A percentile compares a stretch with the other conserved stretches of the same genome.
Evolutionary conservation across 345 rosid species (phyloP).

Genomic region (Populus pruinosa): DNA sequence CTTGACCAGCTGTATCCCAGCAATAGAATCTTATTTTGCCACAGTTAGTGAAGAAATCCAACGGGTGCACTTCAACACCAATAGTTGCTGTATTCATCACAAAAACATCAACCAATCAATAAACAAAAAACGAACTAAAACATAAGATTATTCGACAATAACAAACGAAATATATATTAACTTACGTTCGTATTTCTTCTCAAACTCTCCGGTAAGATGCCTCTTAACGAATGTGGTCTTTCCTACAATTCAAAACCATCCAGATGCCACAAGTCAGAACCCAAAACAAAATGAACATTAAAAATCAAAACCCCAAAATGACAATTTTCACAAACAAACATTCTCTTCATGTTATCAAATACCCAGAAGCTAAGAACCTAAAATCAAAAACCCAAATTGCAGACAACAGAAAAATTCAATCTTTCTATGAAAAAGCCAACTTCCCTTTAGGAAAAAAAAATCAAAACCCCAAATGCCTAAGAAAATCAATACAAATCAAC

Average conservation of each 20-base stretch:
- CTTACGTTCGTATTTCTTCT: conserved; percentile 95
- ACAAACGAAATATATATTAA: background rate
- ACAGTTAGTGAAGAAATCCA: conserved; percentile 90
- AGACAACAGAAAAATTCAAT: background rate
- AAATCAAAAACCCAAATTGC: background rate
- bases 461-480: background rate
- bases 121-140: background rate
- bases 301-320: background rate
- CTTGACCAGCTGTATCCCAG: conserved; percentile 99
- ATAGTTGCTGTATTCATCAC: conserved; percentile 58
- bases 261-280: background rate
- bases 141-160: background rate
- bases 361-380: background rate
- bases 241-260: conserved; percentile 34
- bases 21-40: conserved; percentile 90
- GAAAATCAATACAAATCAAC: background rate
- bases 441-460: too few relatives aligned
- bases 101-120: background rate
- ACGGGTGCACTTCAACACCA: conserved; percentile 93
- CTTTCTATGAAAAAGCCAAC: too few relatives aligned
- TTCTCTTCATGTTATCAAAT: too few relatives aligned
- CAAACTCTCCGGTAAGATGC: conserved; percentile 95
- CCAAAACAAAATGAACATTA: background rate
- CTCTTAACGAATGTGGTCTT: conserved; percentile 87
- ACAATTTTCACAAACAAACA: too few relatives aligned